Percentiles rank a stretch among this genome's conserved stretches.
Evolutionary conservation across 768 basidiomycete genomes (phyloP).

Genomic region (Phaffia australis): DNA sequence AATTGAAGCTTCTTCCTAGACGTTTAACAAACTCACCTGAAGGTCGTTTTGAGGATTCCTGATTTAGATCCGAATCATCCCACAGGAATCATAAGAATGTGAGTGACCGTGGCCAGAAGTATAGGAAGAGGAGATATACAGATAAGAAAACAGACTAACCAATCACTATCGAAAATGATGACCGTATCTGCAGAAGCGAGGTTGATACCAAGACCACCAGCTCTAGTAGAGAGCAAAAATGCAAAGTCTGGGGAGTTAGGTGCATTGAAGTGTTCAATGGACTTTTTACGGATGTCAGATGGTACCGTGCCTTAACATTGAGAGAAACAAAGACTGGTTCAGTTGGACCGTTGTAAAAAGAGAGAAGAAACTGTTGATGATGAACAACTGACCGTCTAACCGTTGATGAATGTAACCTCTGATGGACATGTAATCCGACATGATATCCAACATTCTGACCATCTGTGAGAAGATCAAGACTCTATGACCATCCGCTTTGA

Average conservation of each 20-base stretch:
- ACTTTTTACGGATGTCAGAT: conserved; percentile 83
- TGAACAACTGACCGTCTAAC: conserved; percentile 62
- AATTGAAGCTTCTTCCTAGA: too few relatives aligned
- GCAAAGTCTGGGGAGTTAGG: conserved; percentile 90
- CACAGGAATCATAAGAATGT: conserved; percentile 47
- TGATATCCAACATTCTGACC: conserved; percentile 97
- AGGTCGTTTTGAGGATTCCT: conserved; percentile 94
- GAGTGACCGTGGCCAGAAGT: conserved; percentile 1
- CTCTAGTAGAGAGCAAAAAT: conserved; percentile 89
- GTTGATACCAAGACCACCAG: conserved; percentile 96
- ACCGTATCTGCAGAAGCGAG: conserved; percentile 89
- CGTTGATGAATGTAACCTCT: conserved; percentile 88
- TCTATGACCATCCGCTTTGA: conserved; percentile 85
- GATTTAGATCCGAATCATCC: conserved; percentile 47
- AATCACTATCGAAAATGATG: conserved; percentile 26
- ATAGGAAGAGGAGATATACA: background rate
- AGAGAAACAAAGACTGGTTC: background rate
- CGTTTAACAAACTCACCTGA: background rate
- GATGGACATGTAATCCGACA: conserved; percentile 88
- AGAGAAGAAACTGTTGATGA: background rate
- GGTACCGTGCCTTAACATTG: conserved; percentile 49
- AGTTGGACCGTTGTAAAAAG: background rate
- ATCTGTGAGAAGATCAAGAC: conserved; percentile 98
- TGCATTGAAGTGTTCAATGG: conserved; percentile 93
- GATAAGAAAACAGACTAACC: conserved; percentile 2